Evolutionary conservation across 345 rosid genomes (phyloP).

Genomic region (Brassica rapa): DNA sequence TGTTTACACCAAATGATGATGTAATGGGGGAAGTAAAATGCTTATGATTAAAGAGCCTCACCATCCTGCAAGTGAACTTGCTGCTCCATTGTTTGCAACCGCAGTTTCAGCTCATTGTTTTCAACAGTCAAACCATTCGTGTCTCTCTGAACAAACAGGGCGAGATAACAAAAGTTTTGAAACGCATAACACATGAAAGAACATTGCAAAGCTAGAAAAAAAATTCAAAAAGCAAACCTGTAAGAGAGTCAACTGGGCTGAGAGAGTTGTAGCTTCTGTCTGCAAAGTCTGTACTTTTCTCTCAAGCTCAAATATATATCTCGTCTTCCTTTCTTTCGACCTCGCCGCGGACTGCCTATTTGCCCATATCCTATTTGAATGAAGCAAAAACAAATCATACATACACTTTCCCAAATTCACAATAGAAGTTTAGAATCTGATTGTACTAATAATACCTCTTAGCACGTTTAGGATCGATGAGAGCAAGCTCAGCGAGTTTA

Average conservation of each 20-base stretch:
- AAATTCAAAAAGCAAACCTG: constrained; percentile 51
- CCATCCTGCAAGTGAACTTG: constrained; percentile 92
- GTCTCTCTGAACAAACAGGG: constrained; percentile 61
- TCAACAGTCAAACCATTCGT: constrained; percentile 78
- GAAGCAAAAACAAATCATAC: background rate
- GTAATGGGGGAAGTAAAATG: constrained; percentile 14
- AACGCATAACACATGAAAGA: background rate
- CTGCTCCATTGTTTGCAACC: constrained; percentile 90
- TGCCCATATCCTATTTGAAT: constrained; percentile 78
- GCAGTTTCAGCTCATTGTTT: constrained; percentile 85
- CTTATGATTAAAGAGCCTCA: constrained; percentile 44
- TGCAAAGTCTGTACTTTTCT: constrained; percentile 87
- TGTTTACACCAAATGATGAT: background rate
- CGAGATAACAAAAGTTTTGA: too few species aligned
- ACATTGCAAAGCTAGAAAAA: background rate
- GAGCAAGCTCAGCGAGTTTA: constrained; percentile 98
- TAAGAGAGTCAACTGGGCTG: constrained; percentile 82
- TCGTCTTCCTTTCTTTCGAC: constrained; percentile 95
- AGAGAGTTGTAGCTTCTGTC: constrained; percentile 86
- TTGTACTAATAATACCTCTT: constrained; percentile 60
- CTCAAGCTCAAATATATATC: constrained; percentile 91
- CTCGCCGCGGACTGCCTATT: constrained; percentile 98
- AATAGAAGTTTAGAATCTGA: background rate
- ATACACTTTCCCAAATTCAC: background rate
- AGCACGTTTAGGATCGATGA: constrained; percentile 93